phyloP scores from a whole-genome alignment of 306 rosid species.

The Cucurbita ficifolia region DNA sequence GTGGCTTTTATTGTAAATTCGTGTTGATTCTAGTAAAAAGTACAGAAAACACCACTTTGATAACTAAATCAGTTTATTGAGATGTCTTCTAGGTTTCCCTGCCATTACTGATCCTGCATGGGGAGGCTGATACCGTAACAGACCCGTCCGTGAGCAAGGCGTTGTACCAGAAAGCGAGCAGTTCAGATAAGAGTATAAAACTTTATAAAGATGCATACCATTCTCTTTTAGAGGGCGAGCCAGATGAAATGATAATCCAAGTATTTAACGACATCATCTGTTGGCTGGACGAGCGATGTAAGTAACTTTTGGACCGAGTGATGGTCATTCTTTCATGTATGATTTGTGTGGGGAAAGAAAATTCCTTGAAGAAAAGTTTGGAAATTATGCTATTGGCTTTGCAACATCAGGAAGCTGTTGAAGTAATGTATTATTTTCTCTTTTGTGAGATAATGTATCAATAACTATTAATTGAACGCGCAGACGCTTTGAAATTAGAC shows the following conservation, averaged over 20 bases:
- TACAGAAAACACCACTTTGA: not conserved
- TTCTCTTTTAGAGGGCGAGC: conserved; percentile 88
- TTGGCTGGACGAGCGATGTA: conserved; percentile 50
- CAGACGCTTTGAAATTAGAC: not conserved
- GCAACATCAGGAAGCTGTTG: not conserved
- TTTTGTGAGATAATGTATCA: not conserved
- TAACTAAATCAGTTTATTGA: conserved; percentile 1
- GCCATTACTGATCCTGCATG: conserved; percentile 78
- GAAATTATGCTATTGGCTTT: not conserved
- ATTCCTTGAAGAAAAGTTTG: not conserved
- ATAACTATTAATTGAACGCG: not conserved
- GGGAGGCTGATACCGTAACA: conserved; percentile 73
- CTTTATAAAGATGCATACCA: conserved; percentile 68
- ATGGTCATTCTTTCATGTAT: not conserved
- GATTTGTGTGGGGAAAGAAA: not conserved
- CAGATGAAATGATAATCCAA: conserved; percentile 50
- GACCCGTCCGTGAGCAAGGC: conserved; percentile 87
- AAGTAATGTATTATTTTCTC: not conserved
- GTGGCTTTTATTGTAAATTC: not conserved
- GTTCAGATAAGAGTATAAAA: conserved; percentile 59
- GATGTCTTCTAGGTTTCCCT: conserved; percentile 46
- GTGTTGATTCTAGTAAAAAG: not conserved
- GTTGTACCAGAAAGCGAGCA: conserved; percentile 58
- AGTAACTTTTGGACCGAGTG: not conserved
- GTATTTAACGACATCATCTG: conserved; percentile 52